Evolutionary conservation across 768 basidiomycete genomes (phyloP).

Genomic region (Mycena haematopus): DNA sequence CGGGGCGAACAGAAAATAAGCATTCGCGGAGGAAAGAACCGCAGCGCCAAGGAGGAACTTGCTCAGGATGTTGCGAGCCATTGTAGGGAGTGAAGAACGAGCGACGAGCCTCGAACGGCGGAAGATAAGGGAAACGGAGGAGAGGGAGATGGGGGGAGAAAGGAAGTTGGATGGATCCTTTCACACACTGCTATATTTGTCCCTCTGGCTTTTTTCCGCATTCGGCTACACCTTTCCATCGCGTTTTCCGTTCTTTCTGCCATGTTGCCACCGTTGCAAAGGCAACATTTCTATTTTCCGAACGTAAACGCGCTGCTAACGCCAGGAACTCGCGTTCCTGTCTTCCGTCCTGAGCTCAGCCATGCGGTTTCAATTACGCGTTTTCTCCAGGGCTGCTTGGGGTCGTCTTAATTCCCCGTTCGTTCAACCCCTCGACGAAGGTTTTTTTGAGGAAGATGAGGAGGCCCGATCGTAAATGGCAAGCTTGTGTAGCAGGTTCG

Average conservation of each 20-base stretch:
- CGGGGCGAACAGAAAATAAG: slow-evolving; percentile 27
- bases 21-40: slow-evolving; percentile 25
- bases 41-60: slow-evolving; percentile 28
- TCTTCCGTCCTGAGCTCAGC: neutral
- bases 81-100: slow-evolving; percentile 21
- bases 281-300: slow-evolving; percentile 1
- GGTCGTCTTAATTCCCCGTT: neutral
- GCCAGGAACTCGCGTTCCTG: neutral
- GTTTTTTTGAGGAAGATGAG: neutral
- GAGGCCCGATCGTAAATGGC: neutral
- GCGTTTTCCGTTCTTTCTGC: neutral
- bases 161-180: slow-evolving; percentile 5
- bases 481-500: too few species aligned
- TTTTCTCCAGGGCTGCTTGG: neutral
- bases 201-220: neutral
- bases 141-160: slow-evolving; percentile 9
- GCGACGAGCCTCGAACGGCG: slow-evolving; percentile 19
- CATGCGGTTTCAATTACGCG: slow-evolving; percentile 5
- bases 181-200: neutral
- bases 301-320: slow-evolving; percentile 11
- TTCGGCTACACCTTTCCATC: slow-evolving; percentile 1
- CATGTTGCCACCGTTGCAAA: neutral
- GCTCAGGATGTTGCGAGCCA: slow-evolving; percentile 25
- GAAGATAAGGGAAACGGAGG: slow-evolving; percentile 18
- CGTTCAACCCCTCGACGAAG: neutral